Percentiles rank a stretch among this genome's conserved stretches.
These are phyloP conservation scores for Coprinopsis cinerea DNA, from an alignment of 768 basidiomycete genomes.

Conservation along the genomic window DNA sequence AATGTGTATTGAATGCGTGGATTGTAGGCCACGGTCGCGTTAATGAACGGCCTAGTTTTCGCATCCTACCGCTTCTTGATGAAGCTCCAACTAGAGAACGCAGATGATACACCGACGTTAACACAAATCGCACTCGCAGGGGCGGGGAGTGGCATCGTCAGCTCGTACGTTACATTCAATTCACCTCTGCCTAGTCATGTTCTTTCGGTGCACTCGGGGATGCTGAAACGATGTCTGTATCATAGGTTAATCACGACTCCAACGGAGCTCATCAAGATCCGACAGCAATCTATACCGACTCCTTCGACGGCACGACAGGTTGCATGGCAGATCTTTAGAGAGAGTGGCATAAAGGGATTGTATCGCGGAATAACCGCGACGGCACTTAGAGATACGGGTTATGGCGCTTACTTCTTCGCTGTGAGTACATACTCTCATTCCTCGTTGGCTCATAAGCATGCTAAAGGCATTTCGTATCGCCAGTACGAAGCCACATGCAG, in stretches of 20 bases:
- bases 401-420: constrained; percentile 80
- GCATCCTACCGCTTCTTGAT: constrained; percentile 79
- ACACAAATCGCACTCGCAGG: constrained; percentile 74
- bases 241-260: constrained; percentile 61
- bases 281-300: constrained; percentile 57
- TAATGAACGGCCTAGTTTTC: constrained; percentile 85
- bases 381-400: constrained; percentile 71
- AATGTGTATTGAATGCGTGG: background rate
- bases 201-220: background rate
- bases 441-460: background rate
- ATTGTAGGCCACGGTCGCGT: constrained; percentile 55
- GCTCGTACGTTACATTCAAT: constrained; percentile 51
- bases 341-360: constrained; percentile 56
- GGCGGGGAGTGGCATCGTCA: constrained; percentile 70
- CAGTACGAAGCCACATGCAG: constrained; percentile 65
- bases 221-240: constrained; percentile 28
- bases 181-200: too few species aligned
- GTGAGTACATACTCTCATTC: constrained; percentile 34
- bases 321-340: constrained; percentile 47
- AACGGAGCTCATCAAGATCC: constrained; percentile 84
- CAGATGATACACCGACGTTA: constrained; percentile 51
- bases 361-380: constrained; percentile 77
- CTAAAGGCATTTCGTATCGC: background rate
- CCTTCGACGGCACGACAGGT: constrained; percentile 46
- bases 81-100: constrained; percentile 50